Conservation (phyloP, 371 early-diverging fungal species). For the Haplosporangium sp. region DNA sequence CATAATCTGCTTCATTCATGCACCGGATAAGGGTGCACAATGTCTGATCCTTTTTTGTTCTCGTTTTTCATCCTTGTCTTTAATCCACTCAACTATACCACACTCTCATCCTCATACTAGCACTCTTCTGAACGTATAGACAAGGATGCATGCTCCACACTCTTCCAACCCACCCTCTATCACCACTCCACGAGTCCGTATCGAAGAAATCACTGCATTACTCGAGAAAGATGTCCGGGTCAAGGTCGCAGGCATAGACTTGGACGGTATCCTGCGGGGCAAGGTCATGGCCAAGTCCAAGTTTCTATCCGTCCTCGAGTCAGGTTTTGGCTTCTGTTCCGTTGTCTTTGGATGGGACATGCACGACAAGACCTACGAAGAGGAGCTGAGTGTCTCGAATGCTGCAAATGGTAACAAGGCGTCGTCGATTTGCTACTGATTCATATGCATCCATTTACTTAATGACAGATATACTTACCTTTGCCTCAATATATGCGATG, state of each 20-base stretch:
- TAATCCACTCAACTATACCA: not conserved
- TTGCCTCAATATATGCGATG: constrained; percentile 5
- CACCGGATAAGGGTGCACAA: too few species aligned
- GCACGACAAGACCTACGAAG: constrained; percentile 65
- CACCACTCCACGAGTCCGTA: constrained; percentile 1
- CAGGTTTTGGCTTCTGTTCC: constrained; percentile 87
- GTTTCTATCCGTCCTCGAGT: constrained; percentile 70
- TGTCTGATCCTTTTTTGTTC: too few species aligned
- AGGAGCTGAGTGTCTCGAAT: constrained; percentile 47
- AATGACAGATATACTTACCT: too few species aligned
- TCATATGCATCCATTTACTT: too few species aligned
- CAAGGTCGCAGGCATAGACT: constrained; percentile 78
- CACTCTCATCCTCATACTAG: not conserved
- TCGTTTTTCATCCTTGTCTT: not conserved
- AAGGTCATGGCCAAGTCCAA: constrained; percentile 78
- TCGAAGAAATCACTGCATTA: constrained; percentile 15
- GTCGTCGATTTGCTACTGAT: too few species aligned
- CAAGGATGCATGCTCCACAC: not conserved
- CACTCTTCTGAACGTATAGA: not conserved
- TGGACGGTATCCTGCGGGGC: constrained; percentile 83
- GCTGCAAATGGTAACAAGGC: constrained; percentile 43
- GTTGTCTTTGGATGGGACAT: constrained; percentile 92
- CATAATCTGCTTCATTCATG: too few species aligned
- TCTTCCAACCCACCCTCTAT: not conserved
- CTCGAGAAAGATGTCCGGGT: constrained; percentile 60